These are phyloP conservation scores for Apium graveolens DNA, from an alignment of 129 eudicot genomes.

Conservation along the genomic window DNA sequence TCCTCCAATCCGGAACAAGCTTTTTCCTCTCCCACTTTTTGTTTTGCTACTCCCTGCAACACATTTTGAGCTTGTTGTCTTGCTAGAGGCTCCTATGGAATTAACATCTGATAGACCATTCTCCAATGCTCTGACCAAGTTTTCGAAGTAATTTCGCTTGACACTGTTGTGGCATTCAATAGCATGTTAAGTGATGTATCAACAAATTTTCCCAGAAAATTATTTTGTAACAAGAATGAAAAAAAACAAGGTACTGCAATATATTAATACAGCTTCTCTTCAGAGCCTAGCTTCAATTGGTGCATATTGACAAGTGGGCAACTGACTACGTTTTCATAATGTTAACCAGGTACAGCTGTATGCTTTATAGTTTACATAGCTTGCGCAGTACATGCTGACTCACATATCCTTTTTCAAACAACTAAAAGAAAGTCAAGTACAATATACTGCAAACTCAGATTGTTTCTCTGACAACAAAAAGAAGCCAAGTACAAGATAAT, in stretches of 20 bases:
- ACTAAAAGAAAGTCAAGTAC: not conserved
- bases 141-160: conserved; percentile 65
- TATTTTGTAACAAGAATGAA: not conserved
- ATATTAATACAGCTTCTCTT: not conserved
- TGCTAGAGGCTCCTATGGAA: conserved; percentile 36
- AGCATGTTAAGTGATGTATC: not conserved
- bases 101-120: conserved; percentile 53
- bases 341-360: not conserved
- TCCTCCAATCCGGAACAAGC: conserved; percentile 8
- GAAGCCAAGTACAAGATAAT: not conserved
- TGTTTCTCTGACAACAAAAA: not conserved
- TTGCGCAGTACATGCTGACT: not conserved
- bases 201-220: not conserved
- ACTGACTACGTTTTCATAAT: not conserved
- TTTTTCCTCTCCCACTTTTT: conserved; percentile 25
- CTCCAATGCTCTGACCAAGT: conserved; percentile 65
- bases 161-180: conserved; percentile 33
- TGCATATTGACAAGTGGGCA: not conserved
- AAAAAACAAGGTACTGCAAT: not conserved
- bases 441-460: not conserved
- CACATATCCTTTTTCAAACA: not conserved
- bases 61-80: conserved; percentile 14
- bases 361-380: not conserved
- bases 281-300: not conserved
- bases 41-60: conserved; percentile 27